phyloP scores from a whole-genome alignment of 1,139 yeast genomes.

The Blastobotrys illinoisensis region DNA sequence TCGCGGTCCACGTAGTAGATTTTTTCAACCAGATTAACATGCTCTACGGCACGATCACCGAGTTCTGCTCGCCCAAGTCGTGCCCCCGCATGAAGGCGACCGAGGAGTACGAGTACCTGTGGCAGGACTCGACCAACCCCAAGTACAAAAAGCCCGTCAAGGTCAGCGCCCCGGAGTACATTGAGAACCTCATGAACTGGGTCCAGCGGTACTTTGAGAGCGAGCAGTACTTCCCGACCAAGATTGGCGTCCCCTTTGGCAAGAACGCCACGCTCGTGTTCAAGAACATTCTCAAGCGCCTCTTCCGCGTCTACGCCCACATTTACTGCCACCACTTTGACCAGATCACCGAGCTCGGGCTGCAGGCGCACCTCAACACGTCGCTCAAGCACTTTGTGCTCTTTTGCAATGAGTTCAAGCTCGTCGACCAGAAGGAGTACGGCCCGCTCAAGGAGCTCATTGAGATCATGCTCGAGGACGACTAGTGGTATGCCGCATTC shows the following conservation, averaged over 20 bases:
- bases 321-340: constrained; percentile 97
- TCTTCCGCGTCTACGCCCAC: constrained; percentile 96
- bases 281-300: constrained; percentile 79
- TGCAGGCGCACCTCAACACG: constrained; percentile 90
- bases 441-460: constrained; percentile 91
- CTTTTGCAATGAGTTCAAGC: constrained; percentile 75
- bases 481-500: constrained; percentile 14
- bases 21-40: constrained; percentile 94
- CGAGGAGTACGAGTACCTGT: constrained; percentile 89
- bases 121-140: constrained; percentile 66
- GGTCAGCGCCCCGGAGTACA: constrained; percentile 89
- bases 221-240: constrained; percentile 83
- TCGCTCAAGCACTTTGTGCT: constrained; percentile 90
- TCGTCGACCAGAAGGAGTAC: constrained; percentile 73
- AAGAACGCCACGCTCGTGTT: constrained; percentile 53
- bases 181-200: constrained; percentile 92
- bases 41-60: constrained; percentile 94
- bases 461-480: constrained; percentile 51
- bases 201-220: constrained; percentile 85
- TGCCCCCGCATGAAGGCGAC: constrained; percentile 98
- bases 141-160: constrained; percentile 56
- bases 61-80: constrained; percentile 85
- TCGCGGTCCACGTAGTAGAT: constrained; percentile 73
- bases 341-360: constrained; percentile 84
- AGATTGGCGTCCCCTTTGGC: constrained; percentile 76